phyloP scores from a whole-genome alignment of 192 early-diverging fungal genomes.

The Coemansia sp. region DNA sequence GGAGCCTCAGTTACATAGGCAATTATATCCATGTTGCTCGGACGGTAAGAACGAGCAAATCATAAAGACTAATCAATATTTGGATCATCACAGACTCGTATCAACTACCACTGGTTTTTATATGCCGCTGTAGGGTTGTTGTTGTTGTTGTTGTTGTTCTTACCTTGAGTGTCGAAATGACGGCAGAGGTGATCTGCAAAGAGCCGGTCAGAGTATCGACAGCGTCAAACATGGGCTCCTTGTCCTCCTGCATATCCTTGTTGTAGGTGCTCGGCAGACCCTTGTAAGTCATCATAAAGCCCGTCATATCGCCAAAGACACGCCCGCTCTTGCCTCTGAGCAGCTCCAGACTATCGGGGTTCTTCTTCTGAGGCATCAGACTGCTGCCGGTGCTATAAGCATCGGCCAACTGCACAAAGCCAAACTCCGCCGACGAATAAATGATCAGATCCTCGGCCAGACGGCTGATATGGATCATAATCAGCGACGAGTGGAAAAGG shows the following conservation, averaged over 20 bases:
- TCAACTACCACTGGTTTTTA: not conserved
- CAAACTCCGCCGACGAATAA: constrained; percentile 91
- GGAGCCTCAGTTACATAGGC: constrained; percentile 10
- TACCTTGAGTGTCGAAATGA: constrained; percentile 85
- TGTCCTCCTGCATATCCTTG: constrained; percentile 99
- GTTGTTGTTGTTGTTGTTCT: constrained; percentile 1
- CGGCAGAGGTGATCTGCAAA: constrained; percentile 90
- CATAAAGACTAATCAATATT: constrained; percentile 57
- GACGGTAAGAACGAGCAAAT: constrained; percentile 14
- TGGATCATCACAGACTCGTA: constrained; percentile 28
- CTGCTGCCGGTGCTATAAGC: constrained; percentile 97
- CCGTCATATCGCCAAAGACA: constrained; percentile 92
- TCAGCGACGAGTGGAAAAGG: constrained; percentile 89
- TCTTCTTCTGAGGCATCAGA: constrained; percentile 99
- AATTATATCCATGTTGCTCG: constrained; percentile 41
- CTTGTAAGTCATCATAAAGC: constrained; percentile 99
- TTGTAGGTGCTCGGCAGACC: constrained; percentile 98
- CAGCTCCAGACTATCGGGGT: constrained; percentile 94
- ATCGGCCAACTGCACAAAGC: constrained; percentile 92
- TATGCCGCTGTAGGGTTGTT: not conserved
- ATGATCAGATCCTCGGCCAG: constrained; percentile 96
- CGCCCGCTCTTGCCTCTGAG: constrained; percentile 96
- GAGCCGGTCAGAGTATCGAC: constrained; percentile 87
- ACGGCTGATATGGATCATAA: constrained; percentile 89
- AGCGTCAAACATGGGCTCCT: constrained; percentile 98